A percentile compares a stretch with the other conserved stretches of the same genome.
Conservation (phyloP, 352 stramenopile species). For the Phytopythium aichiense region DNA sequence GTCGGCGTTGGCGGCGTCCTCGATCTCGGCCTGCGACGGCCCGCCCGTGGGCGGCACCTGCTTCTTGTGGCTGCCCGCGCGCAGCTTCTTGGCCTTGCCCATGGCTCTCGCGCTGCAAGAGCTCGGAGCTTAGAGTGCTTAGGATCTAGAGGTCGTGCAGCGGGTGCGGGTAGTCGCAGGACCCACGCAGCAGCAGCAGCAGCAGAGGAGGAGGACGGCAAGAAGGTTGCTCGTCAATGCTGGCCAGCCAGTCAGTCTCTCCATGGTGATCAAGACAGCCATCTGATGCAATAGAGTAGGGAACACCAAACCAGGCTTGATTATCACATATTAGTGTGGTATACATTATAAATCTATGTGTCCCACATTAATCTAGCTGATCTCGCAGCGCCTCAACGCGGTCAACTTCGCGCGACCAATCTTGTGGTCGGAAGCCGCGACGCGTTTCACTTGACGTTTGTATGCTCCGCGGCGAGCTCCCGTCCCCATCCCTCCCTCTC, state of each 20-base stretch:
- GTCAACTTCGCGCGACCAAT: slow-evolving; percentile 1
- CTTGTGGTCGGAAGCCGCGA: not conserved
- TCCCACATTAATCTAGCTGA: not conserved
- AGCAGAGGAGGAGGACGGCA: too few species aligned
- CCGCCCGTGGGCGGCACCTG: slow-evolving; percentile 54
- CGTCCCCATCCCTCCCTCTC: not conserved
- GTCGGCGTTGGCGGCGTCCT: slow-evolving; percentile 37
- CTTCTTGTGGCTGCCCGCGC: slow-evolving; percentile 85
- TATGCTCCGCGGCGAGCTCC: not conserved
- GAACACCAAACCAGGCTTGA: not conserved
- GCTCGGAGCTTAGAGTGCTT: not conserved
- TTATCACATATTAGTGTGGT: not conserved
- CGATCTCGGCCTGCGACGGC: slow-evolving; percentile 51
- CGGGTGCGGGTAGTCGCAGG: too few species aligned
- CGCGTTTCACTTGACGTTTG: slow-evolving; percentile 9
- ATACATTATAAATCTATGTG: slow-evolving; percentile 2
- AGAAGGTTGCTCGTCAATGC: too few species aligned
- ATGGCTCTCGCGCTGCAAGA: slow-evolving; percentile 20
- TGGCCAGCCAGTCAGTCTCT: too few species aligned
- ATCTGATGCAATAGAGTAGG: not conserved
- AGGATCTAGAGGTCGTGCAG: too few species aligned
- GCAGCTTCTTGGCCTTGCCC: slow-evolving; percentile 86
- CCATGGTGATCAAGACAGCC: too few species aligned
- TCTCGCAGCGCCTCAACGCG: not conserved
- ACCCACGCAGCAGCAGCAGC: too few species aligned